phyloP scores from a whole-genome alignment of 2,329 filamentous ascomycete species.

The Pochonia chlamydosporia region DNA sequence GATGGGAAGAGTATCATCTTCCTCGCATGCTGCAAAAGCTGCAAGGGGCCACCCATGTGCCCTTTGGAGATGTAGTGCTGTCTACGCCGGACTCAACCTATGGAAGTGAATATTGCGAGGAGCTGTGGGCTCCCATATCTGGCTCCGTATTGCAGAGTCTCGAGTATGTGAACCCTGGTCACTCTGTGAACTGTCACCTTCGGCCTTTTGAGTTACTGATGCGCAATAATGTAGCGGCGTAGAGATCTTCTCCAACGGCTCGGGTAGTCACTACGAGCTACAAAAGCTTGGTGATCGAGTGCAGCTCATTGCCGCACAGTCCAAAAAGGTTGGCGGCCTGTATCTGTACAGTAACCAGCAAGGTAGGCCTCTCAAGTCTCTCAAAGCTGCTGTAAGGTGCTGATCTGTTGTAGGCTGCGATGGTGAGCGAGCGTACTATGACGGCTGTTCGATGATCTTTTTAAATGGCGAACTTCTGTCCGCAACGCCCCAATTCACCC shows the following conservation, averaged over 20 bases:
- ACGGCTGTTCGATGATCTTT: constrained; percentile 1
- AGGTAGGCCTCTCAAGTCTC: neutral
- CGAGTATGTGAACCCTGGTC: neutral
- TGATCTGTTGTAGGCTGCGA: constrained; percentile 1
- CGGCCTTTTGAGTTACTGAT: neutral
- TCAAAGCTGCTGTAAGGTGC: neutral
- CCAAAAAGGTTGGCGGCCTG: constrained; percentile 6
- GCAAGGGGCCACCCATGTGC: constrained; percentile 26
- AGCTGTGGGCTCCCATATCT: constrained; percentile 18
- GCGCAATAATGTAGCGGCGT: constrained; percentile 4
- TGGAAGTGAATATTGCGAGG: constrained; percentile 35
- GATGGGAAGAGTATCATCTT: constrained; percentile 32
- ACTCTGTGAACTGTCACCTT: neutral
- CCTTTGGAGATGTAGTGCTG: constrained; percentile 35
- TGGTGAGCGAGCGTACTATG: neutral
- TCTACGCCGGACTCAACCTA: constrained; percentile 33
- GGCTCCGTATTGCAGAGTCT: constrained; percentile 1
- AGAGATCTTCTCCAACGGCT: constrained; percentile 9
- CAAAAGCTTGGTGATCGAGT: constrained; percentile 8
- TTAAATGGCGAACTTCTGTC: constrained; percentile 1
- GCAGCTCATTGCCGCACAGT: constrained; percentile 6
- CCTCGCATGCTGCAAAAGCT: constrained; percentile 54
- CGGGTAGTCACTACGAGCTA: constrained; percentile 6
- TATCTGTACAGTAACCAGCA: constrained; percentile 8
- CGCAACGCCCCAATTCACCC: neutral